Conservation (phyloP, 2,329 filamentous ascomycete species). For the Pleoardoris graminearum region DNA sequence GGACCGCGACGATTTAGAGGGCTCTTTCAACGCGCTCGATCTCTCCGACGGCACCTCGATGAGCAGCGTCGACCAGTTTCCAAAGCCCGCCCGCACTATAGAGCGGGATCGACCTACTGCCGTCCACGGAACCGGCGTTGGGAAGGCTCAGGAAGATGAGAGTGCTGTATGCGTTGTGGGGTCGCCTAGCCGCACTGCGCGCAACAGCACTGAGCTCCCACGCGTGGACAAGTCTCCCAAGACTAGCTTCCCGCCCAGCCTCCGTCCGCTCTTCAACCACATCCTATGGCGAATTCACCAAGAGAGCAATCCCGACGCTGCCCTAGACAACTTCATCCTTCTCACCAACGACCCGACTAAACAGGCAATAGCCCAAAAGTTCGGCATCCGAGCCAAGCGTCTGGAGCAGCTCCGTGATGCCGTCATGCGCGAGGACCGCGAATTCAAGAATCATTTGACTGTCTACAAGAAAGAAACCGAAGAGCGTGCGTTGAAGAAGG, state of each 20-base stretch:
- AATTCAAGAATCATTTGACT: constrained; percentile 48
- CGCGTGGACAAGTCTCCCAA: constrained; percentile 32
- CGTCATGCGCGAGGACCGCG: constrained; percentile 54
- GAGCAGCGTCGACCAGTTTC: constrained; percentile 46
- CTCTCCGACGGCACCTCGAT: constrained; percentile 45
- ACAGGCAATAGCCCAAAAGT: constrained; percentile 52
- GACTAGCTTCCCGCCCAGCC: constrained; percentile 41
- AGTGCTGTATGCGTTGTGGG: constrained; percentile 10
- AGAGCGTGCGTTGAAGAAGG: constrained; percentile 21
- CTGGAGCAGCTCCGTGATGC: constrained; percentile 56
- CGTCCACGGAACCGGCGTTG: constrained; percentile 28
- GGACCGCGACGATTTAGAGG: constrained; percentile 44
- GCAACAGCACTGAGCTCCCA: constrained; percentile 32
- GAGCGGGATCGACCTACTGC: constrained; percentile 41
- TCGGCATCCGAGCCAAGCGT: constrained; percentile 55
- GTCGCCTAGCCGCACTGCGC: constrained; percentile 34
- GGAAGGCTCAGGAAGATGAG: constrained; percentile 29
- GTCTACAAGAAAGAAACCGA: constrained; percentile 45
- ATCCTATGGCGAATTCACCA: constrained; percentile 57
- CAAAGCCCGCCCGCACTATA: constrained; percentile 47
- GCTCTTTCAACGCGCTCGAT: constrained; percentile 43
- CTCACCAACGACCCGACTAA: constrained; percentile 55
- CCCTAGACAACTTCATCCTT: constrained; percentile 56
- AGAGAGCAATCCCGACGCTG: constrained; percentile 51
- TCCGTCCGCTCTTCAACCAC: constrained; percentile 56